These are phyloP conservation scores for Aspergillus leporis DNA, from an alignment of 495 filamentous ascomycete genomes.

Conservation along the genomic window DNA sequence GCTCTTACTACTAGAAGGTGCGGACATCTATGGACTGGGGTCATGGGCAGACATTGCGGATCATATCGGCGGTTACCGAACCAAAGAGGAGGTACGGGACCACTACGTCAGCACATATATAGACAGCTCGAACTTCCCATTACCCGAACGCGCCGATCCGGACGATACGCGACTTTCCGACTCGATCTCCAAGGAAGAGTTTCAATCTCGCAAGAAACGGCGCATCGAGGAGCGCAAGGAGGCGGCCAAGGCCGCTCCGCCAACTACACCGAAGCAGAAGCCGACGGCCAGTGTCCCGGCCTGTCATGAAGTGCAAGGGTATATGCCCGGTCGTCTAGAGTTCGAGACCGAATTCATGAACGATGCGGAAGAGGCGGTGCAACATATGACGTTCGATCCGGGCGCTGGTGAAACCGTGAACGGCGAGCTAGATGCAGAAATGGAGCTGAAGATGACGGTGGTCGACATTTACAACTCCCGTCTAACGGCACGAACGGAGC, in stretches of 20 bases:
- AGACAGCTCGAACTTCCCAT: conserved; percentile 76
- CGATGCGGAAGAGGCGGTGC: conserved; percentile 96
- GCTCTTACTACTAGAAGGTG: conserved; percentile 85
- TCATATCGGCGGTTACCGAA: conserved; percentile 92
- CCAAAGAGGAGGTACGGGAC: conserved; percentile 90
- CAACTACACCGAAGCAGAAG: conserved; percentile 88
- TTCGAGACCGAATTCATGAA: conserved; percentile 98
- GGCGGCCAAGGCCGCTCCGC: conserved; percentile 77
- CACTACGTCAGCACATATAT: conserved; percentile 91
- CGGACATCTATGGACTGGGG: conserved; percentile 95
- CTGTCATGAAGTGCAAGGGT: conserved; percentile 97
- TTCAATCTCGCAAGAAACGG: conserved; percentile 90
- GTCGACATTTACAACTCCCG: conserved; percentile 98
- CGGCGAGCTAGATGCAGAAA: conserved; percentile 85
- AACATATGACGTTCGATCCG: conserved; percentile 96
- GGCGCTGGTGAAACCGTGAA: conserved; percentile 90
- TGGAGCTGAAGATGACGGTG: conserved; percentile 94
- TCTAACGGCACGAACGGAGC: conserved; percentile 85
- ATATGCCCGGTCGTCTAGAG: conserved; percentile 96
- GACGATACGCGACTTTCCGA: conserved; percentile 74
- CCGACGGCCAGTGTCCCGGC: conserved; percentile 90
- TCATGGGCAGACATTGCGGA: conserved; percentile 98
- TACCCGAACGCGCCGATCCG: conserved; percentile 81
- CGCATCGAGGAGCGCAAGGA: conserved; percentile 93
- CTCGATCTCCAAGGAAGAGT: conserved; percentile 82